Percentiles rank a stretch among this genome's conserved stretches.
Conservation (phyloP, 2,329 filamentous ascomycete genomes). For the Paramyrothecium roridum region DNA sequence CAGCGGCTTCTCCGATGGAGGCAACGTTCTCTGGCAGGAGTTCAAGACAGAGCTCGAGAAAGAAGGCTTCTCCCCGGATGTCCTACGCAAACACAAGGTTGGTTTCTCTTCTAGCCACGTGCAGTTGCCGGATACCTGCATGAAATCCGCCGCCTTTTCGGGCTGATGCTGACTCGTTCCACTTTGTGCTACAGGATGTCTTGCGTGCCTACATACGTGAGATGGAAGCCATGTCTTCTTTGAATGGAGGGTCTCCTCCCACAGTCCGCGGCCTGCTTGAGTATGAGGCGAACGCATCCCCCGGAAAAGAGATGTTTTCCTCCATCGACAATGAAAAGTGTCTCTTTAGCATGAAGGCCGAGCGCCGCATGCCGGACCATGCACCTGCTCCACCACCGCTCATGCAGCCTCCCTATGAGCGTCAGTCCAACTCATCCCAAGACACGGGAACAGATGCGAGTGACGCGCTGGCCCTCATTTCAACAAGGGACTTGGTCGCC, state of each 20-base stretch:
- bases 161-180: neutral
- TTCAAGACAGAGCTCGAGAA: slow-evolving; percentile 56
- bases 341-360: slow-evolving; percentile 33
- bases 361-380: slow-evolving; percentile 30
- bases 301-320: slow-evolving; percentile 32
- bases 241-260: slow-evolving; percentile 40
- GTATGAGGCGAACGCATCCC: slow-evolving; percentile 27
- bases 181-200: slow-evolving; percentile 42
- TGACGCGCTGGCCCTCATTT: slow-evolving; percentile 45
- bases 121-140: neutral
- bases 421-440: slow-evolving; percentile 33
- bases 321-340: slow-evolving; percentile 37
- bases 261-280: slow-evolving; percentile 54
- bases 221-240: slow-evolving; percentile 47
- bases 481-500: slow-evolving; percentile 50
- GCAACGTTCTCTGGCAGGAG: slow-evolving; percentile 54
- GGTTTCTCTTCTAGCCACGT: slow-evolving; percentile 11
- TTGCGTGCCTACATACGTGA: slow-evolving; percentile 59
- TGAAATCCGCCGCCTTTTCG: neutral
- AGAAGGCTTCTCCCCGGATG: slow-evolving; percentile 55
- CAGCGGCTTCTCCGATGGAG: slow-evolving; percentile 35
- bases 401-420: slow-evolving; percentile 28
- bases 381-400: slow-evolving; percentile 11
- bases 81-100: slow-evolving; percentile 57
- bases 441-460: slow-evolving; percentile 25